phyloP scores from a whole-genome alignment of 768 basidiomycete genomes.

The Tulasnella calospora region DNA sequence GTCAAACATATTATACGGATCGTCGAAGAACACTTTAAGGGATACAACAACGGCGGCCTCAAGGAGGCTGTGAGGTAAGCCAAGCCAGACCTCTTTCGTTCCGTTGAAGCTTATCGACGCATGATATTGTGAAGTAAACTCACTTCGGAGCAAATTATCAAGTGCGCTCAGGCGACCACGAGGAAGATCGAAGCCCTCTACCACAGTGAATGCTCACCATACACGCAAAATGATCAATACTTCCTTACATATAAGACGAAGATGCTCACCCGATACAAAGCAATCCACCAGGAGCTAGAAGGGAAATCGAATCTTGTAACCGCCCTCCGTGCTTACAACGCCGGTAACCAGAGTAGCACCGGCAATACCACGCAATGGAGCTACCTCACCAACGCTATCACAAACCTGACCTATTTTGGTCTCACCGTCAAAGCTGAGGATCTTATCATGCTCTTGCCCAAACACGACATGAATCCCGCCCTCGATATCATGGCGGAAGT shows the following conservation, averaged over 20 bases:
- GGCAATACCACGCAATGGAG: neutral
- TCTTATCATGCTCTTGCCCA: constrained; percentile 11
- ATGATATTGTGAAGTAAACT: neutral
- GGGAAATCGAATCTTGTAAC: neutral
- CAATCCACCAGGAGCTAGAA: neutral
- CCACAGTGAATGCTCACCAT: constrained; percentile 7
- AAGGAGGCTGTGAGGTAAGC: constrained; percentile 4
- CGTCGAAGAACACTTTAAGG: constrained; percentile 10
- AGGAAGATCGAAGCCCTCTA: constrained; percentile 17
- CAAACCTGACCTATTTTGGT: neutral
- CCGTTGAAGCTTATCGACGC: neutral
- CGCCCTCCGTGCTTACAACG: neutral
- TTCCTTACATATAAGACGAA: constrained; percentile 11
- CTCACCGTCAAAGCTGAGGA: constrained; percentile 38
- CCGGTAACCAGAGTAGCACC: neutral
- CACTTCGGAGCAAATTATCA: constrained; percentile 10
- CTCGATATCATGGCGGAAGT: constrained; percentile 29
- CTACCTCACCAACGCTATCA: neutral
- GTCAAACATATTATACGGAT: neutral
- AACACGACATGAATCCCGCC: constrained; percentile 13
- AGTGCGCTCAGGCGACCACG: neutral
- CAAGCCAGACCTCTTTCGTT: neutral
- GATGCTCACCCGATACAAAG: neutral
- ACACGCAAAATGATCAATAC: constrained; percentile 20
- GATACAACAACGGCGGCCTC: constrained; percentile 9